Percentiles rank a stretch among this genome's conserved stretches.
phyloP scores from a whole-genome alignment of 495 filamentous ascomycete genomes.

The Gamarada debralockiae region DNA sequence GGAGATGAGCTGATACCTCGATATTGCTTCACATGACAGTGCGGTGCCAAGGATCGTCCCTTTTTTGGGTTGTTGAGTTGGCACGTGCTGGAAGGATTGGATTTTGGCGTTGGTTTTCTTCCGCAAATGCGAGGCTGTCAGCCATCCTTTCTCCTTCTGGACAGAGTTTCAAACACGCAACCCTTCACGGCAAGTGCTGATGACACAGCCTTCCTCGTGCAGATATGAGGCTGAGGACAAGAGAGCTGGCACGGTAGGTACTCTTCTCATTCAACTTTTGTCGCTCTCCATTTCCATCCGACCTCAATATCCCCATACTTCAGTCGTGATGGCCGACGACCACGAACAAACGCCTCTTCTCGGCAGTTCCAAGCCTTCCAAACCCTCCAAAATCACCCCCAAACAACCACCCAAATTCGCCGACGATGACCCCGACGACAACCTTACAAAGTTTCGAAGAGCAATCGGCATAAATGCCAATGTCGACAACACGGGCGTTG shows the following conservation, averaged over 20 bases:
- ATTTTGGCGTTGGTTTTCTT: no score
- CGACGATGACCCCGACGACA: slow-evolving; percentile 4
- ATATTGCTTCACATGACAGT: no score
- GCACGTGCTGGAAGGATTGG: no score
- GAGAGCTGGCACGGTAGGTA: neutral
- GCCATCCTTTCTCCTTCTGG: no score
- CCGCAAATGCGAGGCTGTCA: no score
- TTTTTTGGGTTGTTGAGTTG: no score
- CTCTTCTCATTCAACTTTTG: neutral
- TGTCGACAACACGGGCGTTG: neutral
- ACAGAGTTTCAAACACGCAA: no score
- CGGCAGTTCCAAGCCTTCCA: neutral
- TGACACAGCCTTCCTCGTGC: neutral
- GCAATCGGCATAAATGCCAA: slow-evolving; percentile 19
- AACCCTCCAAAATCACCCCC: neutral
- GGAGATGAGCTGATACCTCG: no score
- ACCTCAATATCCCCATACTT: neutral
- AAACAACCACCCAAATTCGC: neutral
- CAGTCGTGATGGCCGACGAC: neutral
- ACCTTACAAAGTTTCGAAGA: slow-evolving; percentile 18
- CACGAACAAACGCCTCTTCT: slow-evolving; percentile 12
- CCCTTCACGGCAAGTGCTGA: no score
- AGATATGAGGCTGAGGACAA: neutral
- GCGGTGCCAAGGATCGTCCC: no score
- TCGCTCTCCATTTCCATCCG: no score